phyloP scores from a whole-genome alignment of 2,329 filamentous ascomycete genomes.

The Sporothrix phasma region DNA sequence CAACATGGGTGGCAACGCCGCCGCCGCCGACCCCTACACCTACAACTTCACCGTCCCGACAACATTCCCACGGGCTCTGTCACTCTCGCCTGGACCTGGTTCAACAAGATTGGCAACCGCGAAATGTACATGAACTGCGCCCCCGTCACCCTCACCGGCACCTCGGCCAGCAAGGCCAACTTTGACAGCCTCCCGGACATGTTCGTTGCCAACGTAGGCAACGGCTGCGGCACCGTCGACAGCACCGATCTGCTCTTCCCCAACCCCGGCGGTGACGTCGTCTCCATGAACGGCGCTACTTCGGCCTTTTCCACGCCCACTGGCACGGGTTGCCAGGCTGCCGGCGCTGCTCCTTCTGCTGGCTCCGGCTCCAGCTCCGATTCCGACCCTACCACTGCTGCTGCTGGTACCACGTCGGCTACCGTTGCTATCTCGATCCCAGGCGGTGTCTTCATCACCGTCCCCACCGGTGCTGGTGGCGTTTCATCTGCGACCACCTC shows the following conservation, averaged over 20 bases:
- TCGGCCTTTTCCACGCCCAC: slow-evolving; percentile 26
- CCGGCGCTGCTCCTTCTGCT: slow-evolving; percentile 23
- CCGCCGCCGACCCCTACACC: slow-evolving; percentile 36
- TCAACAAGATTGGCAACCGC: slow-evolving; percentile 84
- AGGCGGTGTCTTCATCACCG: slow-evolving; percentile 35
- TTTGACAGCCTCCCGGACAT: slow-evolving; percentile 59
- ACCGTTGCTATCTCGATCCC: slow-evolving; percentile 19
- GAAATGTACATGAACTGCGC: slow-evolving; percentile 99
- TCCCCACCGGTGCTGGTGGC: slow-evolving; percentile 9
- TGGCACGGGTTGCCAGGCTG: slow-evolving; percentile 23
- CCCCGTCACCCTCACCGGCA: slow-evolving; percentile 54
- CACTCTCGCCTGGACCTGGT: slow-evolving; percentile 86
- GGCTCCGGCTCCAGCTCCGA: slow-evolving; percentile 11
- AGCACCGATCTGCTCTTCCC: slow-evolving; percentile 55
- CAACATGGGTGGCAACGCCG: slow-evolving; percentile 45
- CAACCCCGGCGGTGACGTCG: slow-evolving; percentile 50
- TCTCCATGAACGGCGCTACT: slow-evolving; percentile 34
- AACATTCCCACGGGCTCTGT: slow-evolving; percentile 66
- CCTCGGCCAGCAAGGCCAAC: slow-evolving; percentile 37
- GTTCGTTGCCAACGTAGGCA: slow-evolving; percentile 60
- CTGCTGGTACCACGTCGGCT: not conserved
- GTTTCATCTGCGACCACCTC: slow-evolving; percentile 6
- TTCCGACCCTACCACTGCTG: slow-evolving; percentile 11
- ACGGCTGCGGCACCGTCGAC: slow-evolving; percentile 46
- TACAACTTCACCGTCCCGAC: slow-evolving; percentile 65